phyloP scores from a whole-genome alignment of 306 rosid species.

The Trifolium dubium region DNA sequence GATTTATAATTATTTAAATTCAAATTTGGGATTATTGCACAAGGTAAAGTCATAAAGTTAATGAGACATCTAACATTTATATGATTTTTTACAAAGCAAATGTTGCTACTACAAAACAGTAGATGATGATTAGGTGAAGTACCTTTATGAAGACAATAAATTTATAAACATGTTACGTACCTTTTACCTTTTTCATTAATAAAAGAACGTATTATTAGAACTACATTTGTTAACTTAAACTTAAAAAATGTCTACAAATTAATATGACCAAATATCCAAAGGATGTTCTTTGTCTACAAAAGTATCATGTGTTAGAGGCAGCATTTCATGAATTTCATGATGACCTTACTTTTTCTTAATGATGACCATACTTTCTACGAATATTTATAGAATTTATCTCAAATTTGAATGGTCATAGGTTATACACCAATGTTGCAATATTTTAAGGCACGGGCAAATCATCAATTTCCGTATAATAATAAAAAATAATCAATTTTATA shows the following conservation, averaged over 20 bases:
- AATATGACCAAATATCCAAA: constrained; percentile 6
- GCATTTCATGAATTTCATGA: constrained; percentile 42
- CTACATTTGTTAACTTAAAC: neutral
- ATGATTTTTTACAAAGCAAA: constrained; percentile 23
- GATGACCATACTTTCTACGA: constrained; percentile 41
- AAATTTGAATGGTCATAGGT: constrained; percentile 20
- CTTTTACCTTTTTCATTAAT: neutral
- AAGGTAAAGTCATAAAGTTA: constrained; percentile 38
- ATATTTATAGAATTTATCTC: neutral
- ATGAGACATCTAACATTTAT: neutral
- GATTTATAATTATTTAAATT: constrained; percentile 11
- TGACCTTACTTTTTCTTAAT: constrained; percentile 41
- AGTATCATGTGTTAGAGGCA: constrained; percentile 45
- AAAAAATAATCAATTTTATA: constrained; percentile 6
- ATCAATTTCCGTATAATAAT: neutral
- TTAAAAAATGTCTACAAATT: constrained; percentile 30
- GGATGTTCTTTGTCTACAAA: constrained; percentile 6
- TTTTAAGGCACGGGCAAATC: constrained; percentile 31
- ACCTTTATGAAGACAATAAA: constrained; percentile 45
- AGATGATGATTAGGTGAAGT: constrained; percentile 44
- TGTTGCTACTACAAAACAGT: constrained; percentile 35
- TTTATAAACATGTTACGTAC: constrained; percentile 25
- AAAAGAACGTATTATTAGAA: neutral
- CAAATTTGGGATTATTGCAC: constrained; percentile 37
- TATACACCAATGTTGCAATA: constrained; percentile 26